Conservation (phyloP, 83 land plant species). For the Thuja plicata region DNA sequence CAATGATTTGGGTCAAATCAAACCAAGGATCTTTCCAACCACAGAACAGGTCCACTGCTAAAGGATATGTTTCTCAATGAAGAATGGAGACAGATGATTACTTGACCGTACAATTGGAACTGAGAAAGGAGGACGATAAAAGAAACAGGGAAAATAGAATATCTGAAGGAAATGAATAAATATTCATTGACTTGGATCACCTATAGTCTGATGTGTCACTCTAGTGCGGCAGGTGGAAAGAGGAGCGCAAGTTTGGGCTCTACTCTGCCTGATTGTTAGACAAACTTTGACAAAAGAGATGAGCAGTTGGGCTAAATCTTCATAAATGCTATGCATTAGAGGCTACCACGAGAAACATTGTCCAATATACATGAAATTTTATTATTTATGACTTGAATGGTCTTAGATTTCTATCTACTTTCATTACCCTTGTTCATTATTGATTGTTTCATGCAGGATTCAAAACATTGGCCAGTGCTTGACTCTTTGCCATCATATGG, state of each 20-base stretch:
- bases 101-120: neutral
- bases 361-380: neutral
- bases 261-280: neutral
- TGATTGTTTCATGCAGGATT: conserved; percentile 27
- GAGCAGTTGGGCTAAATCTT: neutral
- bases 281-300: neutral
- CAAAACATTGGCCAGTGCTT: conserved; percentile 37
- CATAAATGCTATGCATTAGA: neutral
- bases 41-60: too few relatives aligned
- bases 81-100: neutral
- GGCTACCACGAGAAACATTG: neutral
- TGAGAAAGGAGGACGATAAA: neutral
- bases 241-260: neutral
- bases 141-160: neutral
- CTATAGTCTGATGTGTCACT: neutral
- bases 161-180: neutral
- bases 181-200: neutral
- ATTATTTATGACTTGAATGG: neutral
- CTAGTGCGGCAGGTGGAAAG: neutral
- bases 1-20: too few relatives aligned
- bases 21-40: too few relatives aligned
- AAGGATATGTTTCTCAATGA: neutral
- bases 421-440: neutral
- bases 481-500: conserved; percentile 73
- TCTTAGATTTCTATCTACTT: neutral